phyloP scores from a whole-genome alignment of 2,329 filamentous ascomycete species.

The Rhexocercosporidium sp. region DNA sequence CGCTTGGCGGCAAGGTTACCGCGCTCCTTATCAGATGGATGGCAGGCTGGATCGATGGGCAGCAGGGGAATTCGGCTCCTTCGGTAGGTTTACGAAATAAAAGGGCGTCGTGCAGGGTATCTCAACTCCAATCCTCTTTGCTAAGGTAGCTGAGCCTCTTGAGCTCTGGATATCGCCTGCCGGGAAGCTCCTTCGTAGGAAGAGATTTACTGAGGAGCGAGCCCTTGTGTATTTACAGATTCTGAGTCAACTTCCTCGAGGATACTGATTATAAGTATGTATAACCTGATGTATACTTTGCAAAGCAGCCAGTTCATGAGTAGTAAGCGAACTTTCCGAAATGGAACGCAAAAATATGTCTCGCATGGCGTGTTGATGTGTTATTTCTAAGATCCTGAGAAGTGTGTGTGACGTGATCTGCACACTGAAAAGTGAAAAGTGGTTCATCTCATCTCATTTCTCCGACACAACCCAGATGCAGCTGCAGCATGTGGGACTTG shows the following conservation, averaged over 20 bases:
- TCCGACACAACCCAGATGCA: not conserved
- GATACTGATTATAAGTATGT: too few species aligned
- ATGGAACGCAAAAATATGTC: not conserved
- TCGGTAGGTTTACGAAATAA: not conserved
- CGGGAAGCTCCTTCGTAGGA: not conserved
- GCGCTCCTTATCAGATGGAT: not conserved
- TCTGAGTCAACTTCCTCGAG: too few species aligned
- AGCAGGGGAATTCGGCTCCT: not conserved
- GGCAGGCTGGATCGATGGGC: not conserved
- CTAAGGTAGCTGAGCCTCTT: not conserved
- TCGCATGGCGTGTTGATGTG: not conserved
- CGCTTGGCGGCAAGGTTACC: not conserved
- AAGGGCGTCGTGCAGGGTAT: not conserved
- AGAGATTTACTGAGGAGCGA: too few species aligned
- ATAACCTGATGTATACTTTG: too few species aligned
- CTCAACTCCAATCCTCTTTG: not conserved
- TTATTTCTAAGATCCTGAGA: too few species aligned
- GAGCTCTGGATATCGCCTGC: not conserved
- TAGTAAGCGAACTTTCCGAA: not conserved
- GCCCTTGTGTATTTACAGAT: too few species aligned
- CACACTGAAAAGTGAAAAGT: not conserved
- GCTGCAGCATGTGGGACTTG: not conserved
- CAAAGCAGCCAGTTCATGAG: too few species aligned
- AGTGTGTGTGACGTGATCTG: not conserved
- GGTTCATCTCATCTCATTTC: conserved; percentile 1